Evolutionary conservation across 106 monocot species (phyloP), one percentile per base, ranked within the genome.

Genomic region (Dendrobium chrysotoxum): DNA sequence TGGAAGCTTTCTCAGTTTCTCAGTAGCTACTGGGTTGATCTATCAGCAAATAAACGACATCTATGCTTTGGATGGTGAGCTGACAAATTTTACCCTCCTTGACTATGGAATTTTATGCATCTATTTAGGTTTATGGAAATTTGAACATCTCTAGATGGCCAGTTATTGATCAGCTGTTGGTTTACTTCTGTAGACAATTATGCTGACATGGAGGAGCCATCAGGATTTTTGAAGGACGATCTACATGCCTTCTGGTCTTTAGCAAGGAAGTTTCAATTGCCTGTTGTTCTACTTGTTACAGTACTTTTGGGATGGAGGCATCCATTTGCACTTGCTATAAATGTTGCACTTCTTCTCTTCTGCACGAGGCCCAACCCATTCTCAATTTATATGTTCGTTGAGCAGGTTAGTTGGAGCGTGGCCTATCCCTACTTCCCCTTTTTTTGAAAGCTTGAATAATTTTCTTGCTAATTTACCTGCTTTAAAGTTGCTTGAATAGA

Each of bases 341-440:
- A 96, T 79, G 75, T 90, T 61, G 53, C 78, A 41, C 81, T 93
- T 80, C 87, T 96, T 75, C 88, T 96, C 72, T 89, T 85, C 50
- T 91, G 91, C 75, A 91, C 96, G 75, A 89, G 86, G 77, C 96
- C 96, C 40, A 90, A 65, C 75, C 93, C 91, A 31, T 82, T 83
- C 57, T 93, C 96, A 5, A 86, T 90, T 58, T 96, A 93, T 83
- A 81, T 96, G 67, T 87, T 93, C 71, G 82, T 96, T 47, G 93
- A 93, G 72, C 82, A 96, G 88, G 96, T 96, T 40, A 53, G 87
- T 80, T 74, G 28, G 47, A 76, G 35, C 26, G 13, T 75, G 31
- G 17, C 21, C 26, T 16, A 9, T 23, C 40, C 12, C 28, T 5
- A 20, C 10, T 76, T 58, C 50, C 50, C 15, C 67, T 65, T 75